These are phyloP conservation scores for Plicaturopsis crispa DNA, from an alignment of 768 basidiomycete species.

Conservation along the genomic window DNA sequence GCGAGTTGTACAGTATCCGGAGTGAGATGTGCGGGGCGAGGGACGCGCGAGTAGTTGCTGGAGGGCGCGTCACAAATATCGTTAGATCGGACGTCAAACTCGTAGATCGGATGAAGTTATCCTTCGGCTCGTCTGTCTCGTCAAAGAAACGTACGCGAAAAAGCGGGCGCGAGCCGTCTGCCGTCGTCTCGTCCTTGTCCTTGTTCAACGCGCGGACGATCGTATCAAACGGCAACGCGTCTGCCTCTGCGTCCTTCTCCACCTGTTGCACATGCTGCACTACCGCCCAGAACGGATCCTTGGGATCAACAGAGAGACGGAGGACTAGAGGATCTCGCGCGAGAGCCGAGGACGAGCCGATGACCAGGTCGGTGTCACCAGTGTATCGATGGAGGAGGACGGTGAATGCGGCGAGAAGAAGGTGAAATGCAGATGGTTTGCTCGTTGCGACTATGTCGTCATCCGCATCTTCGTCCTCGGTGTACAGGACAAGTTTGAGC, in stretches of 20 bases:
- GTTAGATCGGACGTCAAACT: constrained; percentile 89
- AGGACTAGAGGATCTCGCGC: constrained; percentile 78
- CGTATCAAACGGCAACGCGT: constrained; percentile 74
- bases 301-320: constrained; percentile 73
- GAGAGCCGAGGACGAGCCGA: constrained; percentile 79
- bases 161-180: constrained; percentile 47
- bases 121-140: constrained; percentile 69
- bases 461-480: constrained; percentile 45
- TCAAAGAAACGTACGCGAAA: constrained; percentile 98
- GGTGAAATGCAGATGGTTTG: constrained; percentile 80
- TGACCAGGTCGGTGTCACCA: constrained; percentile 88
- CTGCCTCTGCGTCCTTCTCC: constrained; percentile 75
- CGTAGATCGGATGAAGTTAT: constrained; percentile 71
- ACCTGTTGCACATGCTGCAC: constrained; percentile 79
- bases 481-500: constrained; percentile 73
- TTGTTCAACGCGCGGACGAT: constrained; percentile 64
- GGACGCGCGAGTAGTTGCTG: constrained; percentile 58
- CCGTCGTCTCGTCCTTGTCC: constrained; percentile 51
- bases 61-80: constrained; percentile 74
- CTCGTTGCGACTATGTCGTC: constrained; percentile 34
- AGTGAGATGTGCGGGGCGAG: constrained; percentile 72
- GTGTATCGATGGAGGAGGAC: constrained; percentile 92
- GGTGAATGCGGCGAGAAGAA: constrained; percentile 87
- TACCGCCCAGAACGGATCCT: constrained; percentile 85
- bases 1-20: constrained; percentile 88